Base-by-base conservation (phyloP, 2,329 filamentous ascomycete species). In the Diaporthe longicolla region DNA sequence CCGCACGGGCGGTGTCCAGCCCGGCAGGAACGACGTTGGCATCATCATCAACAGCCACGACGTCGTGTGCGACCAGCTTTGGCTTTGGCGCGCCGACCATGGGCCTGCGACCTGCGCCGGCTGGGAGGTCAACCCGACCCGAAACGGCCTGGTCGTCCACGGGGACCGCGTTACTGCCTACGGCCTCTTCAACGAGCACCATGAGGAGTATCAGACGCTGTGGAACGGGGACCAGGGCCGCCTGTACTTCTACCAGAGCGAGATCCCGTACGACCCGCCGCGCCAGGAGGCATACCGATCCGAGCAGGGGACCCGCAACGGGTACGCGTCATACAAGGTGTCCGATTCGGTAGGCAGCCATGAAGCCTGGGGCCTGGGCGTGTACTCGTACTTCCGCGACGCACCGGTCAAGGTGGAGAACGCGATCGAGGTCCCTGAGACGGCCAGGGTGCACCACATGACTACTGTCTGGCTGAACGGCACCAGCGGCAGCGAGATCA, bases 331-430 rank as follows among this genome's bases (percentile, higher is more conserved):
- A 26, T 82, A 82, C 74, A 82, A 81, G 74, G 79, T 82, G 3
- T 79, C 79, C 29, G 79, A 79, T 37, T 37, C 32, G 8, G 81
- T 82, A 32, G 77, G 71, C 29, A 77, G 40, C 35, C 81, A 82
- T 32, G 79, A 82, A 58, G 80, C 80, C 15, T 82, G 81, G 80
- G 81, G 81, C 0, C 37, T 82, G 24, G 81, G 81, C 24, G 77
- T 82, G 55, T 82, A 82, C 71, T 81, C 79, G 19, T 82, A 81
- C 72, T 82, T 81, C 72, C 80, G 80, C 70, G 81, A 82, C 73
- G 79, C 79, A 26, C 79, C 81, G 7, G 79, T 77, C 26, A 82
- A 82, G 75, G 71, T 80, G 26, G 81, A 82, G 73, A 82, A 81
- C 58, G 81, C 80, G 26, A 78, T 82, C 61, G 80, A 82, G 72